Evolutionary conservation across 768 basidiomycete species (phyloP), one percentile per base, ranked within the genome.

Genomic region (Pholiota microspora): DNA sequence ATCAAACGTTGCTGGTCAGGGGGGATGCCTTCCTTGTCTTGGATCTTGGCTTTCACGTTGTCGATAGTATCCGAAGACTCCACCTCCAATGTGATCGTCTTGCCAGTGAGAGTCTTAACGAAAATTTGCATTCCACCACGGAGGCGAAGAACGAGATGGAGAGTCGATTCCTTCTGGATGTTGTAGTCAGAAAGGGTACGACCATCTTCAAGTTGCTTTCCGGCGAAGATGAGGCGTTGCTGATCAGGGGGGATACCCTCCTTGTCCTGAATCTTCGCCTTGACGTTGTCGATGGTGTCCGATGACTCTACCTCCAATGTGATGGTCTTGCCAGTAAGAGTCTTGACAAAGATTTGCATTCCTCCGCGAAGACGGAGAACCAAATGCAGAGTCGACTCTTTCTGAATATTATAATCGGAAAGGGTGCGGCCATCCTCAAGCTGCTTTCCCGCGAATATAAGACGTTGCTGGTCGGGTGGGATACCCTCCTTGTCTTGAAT

Each of bases 391-490:
- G 87, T 89, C 0, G 83, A 85, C 69, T 89, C 88, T 73, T 90
- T 86, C 79, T 89, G 88, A 31, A 89, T 90, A 68, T 89, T 88
- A 66, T 89, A 89, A 51, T 89, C 86, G 0, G 86, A 84, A 76
- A 94, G 79, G 0, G 94, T 97, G 45, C 94, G 88, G 2, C 94
- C 94, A 53, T 97, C 94, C 69, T 96, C 94, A 9, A 95, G 74
- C 65, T 96, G 94, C 77, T 96, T 96, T 44, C 94, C 94, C 42
- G 94, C 94, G 60, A 95, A 96, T n/a, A n/a, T n/a, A n/a, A n/a
- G n/a, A n/a, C n/a, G n/a, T n/a, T n/a, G n/a, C n/a, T n/a, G n/a
- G n/a, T 94, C 88, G 2, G 89, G 86, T 32, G 88, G 88, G 27
- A 90, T 91, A 0, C 89, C 89, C 57, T 89, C 89, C 71, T 88